These are phyloP conservation scores for Laguncularia racemosa DNA, from an alignment of 345 rosid species.

Conservation along the genomic window DNA sequence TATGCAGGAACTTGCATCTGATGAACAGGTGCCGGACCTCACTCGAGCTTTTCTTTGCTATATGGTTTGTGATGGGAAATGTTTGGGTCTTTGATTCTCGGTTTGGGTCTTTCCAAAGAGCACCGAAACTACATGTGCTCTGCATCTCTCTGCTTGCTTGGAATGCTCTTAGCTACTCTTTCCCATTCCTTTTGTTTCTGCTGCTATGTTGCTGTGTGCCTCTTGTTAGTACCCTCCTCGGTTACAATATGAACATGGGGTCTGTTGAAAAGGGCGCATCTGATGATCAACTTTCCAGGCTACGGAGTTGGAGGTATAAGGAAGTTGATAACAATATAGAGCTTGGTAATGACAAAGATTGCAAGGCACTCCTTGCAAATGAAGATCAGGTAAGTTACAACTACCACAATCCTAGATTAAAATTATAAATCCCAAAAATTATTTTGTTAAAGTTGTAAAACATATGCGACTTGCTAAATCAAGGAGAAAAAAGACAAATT, in stretches of 20 bases:
- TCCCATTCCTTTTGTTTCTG: slow-evolving; percentile 85
- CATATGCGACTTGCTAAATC: too few species aligned
- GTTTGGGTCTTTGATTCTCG: slow-evolving; percentile 97
- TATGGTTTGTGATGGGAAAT: slow-evolving; percentile 98
- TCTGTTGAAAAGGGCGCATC: slow-evolving; percentile 77
- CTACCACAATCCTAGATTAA: neutral
- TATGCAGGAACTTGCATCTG: slow-evolving; percentile 60
- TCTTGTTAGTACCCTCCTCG: slow-evolving; percentile 62
- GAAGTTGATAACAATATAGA: slow-evolving; percentile 26
- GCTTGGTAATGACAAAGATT: slow-evolving; percentile 20
- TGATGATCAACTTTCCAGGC: slow-evolving; percentile 75
- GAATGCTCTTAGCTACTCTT: slow-evolving; percentile 88
- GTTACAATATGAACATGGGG: slow-evolving; percentile 91
- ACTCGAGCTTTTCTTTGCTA: slow-evolving; percentile 95
- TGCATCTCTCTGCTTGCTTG: slow-evolving; percentile 86
- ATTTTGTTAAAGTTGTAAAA: too few species aligned
- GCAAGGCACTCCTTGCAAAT: slow-evolving; percentile 21
- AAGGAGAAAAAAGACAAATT: too few species aligned
- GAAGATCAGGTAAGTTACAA: slow-evolving; percentile 42
- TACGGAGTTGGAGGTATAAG: slow-evolving; percentile 81
- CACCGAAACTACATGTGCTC: slow-evolving; percentile 83
- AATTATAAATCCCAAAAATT: too few species aligned
- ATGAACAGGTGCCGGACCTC: slow-evolving; percentile 90
- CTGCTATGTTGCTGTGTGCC: slow-evolving; percentile 88
- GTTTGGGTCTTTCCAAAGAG: slow-evolving; percentile 62